Evolutionary conservation across 2,329 filamentous ascomycete genomes (phyloP).

Genomic region (Botrytis tulipae): DNA sequence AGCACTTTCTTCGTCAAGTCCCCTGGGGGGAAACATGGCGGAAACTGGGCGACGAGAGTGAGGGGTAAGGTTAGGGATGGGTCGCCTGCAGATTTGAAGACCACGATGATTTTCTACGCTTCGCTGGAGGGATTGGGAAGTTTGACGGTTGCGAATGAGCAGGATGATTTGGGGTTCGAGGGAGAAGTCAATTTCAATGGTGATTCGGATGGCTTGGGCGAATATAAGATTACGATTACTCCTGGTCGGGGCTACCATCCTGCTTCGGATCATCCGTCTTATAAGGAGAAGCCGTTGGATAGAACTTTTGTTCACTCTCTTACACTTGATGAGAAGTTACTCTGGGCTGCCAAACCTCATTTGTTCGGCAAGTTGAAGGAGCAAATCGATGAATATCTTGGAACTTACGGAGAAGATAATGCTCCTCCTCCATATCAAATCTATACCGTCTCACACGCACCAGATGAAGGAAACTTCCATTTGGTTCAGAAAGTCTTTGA

Average conservation of each 20-base stretch:
- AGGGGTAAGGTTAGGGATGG: conserved; percentile 75
- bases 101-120: conserved; percentile 78
- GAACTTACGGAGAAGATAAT: conserved; percentile 60
- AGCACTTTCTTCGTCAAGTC: conserved; percentile 94
- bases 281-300: conserved; percentile 68
- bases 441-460: conserved; percentile 72
- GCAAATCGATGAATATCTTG: conserved; percentile 58
- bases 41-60: conserved; percentile 88
- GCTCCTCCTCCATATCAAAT: conserved; percentile 81
- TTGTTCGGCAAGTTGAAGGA: conserved; percentile 62
- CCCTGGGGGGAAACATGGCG: conserved; percentile 78
- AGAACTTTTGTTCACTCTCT: conserved; percentile 73
- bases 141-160: conserved; percentile 57
- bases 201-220: conserved; percentile 67
- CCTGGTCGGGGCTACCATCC: conserved; percentile 63
- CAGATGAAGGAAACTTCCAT: conserved; percentile 75
- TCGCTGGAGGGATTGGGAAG: conserved; percentile 73
- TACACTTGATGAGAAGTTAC: conserved; percentile 60
- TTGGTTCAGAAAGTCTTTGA: conserved; percentile 89
- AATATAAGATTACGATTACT: conserved; percentile 77
- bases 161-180: conserved; percentile 53
- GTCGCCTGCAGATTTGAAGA: conserved; percentile 65
- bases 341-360: conserved; percentile 82
- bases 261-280: conserved; percentile 63
- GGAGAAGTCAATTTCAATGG: conserved; percentile 70